These are phyloP conservation scores for Skeletonema costatum DNA, from an alignment of 108 stramenopile species.

Conservation along the genomic window DNA sequence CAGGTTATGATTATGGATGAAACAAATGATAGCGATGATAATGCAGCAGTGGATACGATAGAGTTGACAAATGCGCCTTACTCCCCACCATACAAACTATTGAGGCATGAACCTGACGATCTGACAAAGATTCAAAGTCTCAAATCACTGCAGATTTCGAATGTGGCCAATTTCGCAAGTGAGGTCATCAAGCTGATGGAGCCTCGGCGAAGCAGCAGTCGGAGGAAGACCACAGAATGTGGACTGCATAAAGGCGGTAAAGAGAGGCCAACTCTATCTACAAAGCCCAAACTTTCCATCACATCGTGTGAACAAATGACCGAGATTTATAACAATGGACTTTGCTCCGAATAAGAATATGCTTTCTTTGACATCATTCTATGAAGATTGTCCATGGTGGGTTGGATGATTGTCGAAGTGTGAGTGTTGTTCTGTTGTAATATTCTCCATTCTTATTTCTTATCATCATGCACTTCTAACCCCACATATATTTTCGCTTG, in stretches of 20 bases:
- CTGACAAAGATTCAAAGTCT: slow-evolving; percentile 2
- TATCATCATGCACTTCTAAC: neutral
- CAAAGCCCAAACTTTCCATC: neutral
- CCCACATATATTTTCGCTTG: neutral
- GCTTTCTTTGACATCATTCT: neutral
- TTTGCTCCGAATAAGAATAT: neutral
- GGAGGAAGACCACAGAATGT: neutral
- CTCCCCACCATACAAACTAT: neutral
- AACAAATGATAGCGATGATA: neutral
- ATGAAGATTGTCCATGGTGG: neutral
- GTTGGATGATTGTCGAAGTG: neutral
- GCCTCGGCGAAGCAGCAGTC: neutral
- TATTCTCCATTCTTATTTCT: neutral
- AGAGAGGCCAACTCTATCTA: neutral
- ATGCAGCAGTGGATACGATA: neutral
- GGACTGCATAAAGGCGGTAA: neutral
- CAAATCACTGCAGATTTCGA: slow-evolving; percentile 1
- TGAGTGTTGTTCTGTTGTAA: neutral
- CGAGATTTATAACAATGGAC: neutral
- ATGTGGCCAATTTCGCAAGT: neutral
- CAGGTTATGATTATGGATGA: neutral
- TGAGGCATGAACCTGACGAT: slow-evolving; percentile 28
- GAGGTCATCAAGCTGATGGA: neutral
- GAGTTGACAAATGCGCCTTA: neutral
- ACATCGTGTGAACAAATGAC: neutral